Percentiles rank a stretch among this genome's conserved stretches.
Conservation (phyloP, 2,329 filamentous ascomycete genomes). For the Amylocarpus encephaloides region DNA sequence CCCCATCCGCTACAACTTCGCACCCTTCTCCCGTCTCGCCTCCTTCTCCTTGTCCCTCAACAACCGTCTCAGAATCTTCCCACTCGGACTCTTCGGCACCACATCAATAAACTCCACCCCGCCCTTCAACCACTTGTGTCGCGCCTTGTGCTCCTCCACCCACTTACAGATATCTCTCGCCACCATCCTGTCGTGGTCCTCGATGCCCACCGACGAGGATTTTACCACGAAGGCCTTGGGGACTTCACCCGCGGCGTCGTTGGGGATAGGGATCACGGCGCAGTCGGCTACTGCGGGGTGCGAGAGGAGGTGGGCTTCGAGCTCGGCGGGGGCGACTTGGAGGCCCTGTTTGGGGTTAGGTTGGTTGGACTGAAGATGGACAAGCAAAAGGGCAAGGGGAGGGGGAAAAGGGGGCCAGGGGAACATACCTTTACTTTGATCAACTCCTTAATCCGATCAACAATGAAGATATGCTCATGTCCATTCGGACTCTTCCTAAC, state of each 20-base stretch:
- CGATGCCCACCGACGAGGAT: conserved; percentile 33
- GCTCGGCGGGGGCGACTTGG: conserved; percentile 78
- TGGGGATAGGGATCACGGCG: conserved; percentile 68
- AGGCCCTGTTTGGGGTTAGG: conserved; percentile 48
- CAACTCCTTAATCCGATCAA: conserved; percentile 73
- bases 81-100: conserved; percentile 67
- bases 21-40: conserved; percentile 53
- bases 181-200: conserved; percentile 49
- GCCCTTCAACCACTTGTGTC: conserved; percentile 62
- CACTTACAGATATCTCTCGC: conserved; percentile 48
- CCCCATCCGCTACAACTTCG: conserved; percentile 51
- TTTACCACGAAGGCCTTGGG: conserved; percentile 12
- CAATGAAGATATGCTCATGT: conserved; percentile 76
- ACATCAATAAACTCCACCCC: conserved; percentile 57
- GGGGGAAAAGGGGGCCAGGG: not conserved
- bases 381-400: too few species aligned
- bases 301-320: conserved; percentile 72
- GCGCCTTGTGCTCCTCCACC: conserved; percentile 60
- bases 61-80: conserved; percentile 65
- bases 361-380: too few species aligned
- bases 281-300: conserved; percentile 72
- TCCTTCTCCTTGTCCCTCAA: conserved; percentile 71
- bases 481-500: conserved; percentile 38
- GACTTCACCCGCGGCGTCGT: conserved; percentile 53
- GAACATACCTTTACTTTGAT: conserved; percentile 63